A percentile compares a stretch with the other conserved stretches of the same genome.
Evolutionary conservation across 1,284 basidiomycete genomes (phyloP).

Genomic region (Rhodotorula sp.): DNA sequence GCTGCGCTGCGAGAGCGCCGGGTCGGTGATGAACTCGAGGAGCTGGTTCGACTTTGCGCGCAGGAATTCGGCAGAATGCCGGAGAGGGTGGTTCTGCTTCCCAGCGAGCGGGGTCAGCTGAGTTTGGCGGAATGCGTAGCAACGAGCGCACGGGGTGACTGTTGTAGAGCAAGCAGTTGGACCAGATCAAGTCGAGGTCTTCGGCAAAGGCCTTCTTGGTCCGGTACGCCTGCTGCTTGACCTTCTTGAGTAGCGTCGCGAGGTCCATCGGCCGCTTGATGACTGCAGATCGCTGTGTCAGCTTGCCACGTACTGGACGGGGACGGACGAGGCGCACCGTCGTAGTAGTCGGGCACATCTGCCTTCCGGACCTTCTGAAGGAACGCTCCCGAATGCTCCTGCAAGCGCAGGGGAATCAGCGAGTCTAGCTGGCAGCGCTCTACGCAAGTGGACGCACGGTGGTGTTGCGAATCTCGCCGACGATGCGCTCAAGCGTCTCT

Average conservation of each 20-base stretch:
- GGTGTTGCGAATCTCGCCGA: conserved; percentile 69
- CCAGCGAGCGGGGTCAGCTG: background rate
- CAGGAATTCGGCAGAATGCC: conserved; percentile 72
- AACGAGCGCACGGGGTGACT: conserved; percentile 68
- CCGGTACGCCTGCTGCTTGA: conserved; percentile 79
- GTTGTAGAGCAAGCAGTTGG: conserved; percentile 92
- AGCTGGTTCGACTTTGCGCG: conserved; percentile 76
- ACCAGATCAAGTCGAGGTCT: conserved; percentile 95
- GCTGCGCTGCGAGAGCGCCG: conserved; percentile 45
- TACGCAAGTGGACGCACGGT: conserved; percentile 55
- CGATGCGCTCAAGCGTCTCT: conserved; percentile 82
- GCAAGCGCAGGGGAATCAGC: conserved; percentile 31
- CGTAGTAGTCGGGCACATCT: conserved; percentile 91
- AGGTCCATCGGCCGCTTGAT: conserved; percentile 89
- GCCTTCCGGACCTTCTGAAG: conserved; percentile 73
- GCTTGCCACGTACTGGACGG: too few species aligned
- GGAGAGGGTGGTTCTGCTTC: conserved; percentile 70
- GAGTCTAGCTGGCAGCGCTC: conserved; percentile 55
- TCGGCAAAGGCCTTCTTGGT: conserved; percentile 89
- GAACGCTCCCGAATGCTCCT: conserved; percentile 77
- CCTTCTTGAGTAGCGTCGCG: conserved; percentile 75
- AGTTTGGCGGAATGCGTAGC: background rate
- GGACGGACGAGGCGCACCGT: conserved; percentile 61
- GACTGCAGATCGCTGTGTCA: conserved; percentile 57
- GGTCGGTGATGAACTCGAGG: conserved; percentile 83